Evolutionary conservation across 305 asterid species (phyloP), one percentile per base, ranked within the genome.

Genomic region (Petunia hybrid): DNA sequence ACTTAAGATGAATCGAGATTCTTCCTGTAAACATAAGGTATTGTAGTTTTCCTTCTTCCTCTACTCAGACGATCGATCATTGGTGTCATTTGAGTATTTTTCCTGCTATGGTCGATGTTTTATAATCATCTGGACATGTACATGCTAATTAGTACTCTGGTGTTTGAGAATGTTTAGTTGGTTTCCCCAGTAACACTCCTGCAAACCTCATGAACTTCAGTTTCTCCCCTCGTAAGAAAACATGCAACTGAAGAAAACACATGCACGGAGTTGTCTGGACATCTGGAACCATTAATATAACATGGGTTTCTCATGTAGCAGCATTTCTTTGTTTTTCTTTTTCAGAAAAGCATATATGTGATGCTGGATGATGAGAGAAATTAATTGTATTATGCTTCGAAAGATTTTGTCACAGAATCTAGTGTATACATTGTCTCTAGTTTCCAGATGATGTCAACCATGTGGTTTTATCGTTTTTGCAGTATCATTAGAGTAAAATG

Each of bases 401-500:
- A 51, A 51, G 10, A 51, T 8, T 8, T 8, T 51, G 14, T 51
- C 57, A 13, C 8, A 51, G 57, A 14, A 51, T 51, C 57, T 9
- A 41, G 14, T 41, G 41, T 66, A 64, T 35, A 14, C 14, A 14
- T 35, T 66, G 12, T 66, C 5, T 64, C 40, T 40, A 3, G 51
- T 40, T 66, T 40, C 48, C 51, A 40, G 14, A n/a, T 67, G 6
- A n/a, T 67, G n/a, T n/a, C 43, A 46, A 2, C 6, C 42, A 12
- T 31, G 6, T 71, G 61, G 53, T 60, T 74, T 65, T 76, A 86
- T 53, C 55, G 61, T n/a, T 55, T 86, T 85, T 87, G 64, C 80
- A 82, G 82, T 80, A 77, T 76, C 84, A 48, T 75, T 83, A 85
- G 74, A 57, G n/a, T 62, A 88, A 67, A 7, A 93, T 92, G 99